phyloP scores from a whole-genome alignment of 257 asterid species.

The Primulina eburnea region DNA sequence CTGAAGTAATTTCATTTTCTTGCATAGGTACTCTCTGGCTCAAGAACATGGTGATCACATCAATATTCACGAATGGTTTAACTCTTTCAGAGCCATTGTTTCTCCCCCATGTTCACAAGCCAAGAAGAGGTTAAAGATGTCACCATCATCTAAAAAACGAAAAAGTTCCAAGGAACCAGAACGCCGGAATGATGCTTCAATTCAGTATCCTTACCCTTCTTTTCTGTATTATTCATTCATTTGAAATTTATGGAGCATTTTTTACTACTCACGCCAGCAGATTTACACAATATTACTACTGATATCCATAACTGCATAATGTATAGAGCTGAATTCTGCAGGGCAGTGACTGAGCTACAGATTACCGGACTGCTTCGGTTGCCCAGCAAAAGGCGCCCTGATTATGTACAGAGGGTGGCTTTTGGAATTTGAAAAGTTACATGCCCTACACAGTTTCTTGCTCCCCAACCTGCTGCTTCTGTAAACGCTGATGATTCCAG shows the following conservation, averaged over 20 bases:
- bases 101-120: conserved; percentile 35
- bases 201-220: conserved; percentile 71
- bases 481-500: background rate
- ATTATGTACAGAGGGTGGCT: conserved; percentile 86
- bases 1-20: conserved; percentile 14
- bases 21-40: conserved; percentile 71
- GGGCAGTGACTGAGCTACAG: conserved; percentile 87
- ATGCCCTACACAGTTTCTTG: background rate
- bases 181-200: conserved; percentile 48
- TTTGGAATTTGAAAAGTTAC: conserved; percentile 59
- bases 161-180: conserved; percentile 34
- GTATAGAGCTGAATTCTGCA: conserved; percentile 84
- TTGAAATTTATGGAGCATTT: conserved; percentile 4
- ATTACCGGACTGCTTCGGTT: conserved; percentile 80
- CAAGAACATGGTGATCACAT: conserved; percentile 96
- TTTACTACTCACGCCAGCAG: background rate
- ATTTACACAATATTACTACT: background rate
- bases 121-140: conserved; percentile 46
- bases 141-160: conserved; percentile 73
- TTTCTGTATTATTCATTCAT: background rate
- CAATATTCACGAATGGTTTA: conserved; percentile 90
- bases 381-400: conserved; percentile 96
- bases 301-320: conserved; percentile 45
- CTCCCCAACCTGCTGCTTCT: background rate
- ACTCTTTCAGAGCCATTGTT: conserved; percentile 66